These are phyloP conservation scores for Dictyostelium brefeldianum DNA, from an alignment of 78 protist species.

Conservation along the genomic window DNA sequence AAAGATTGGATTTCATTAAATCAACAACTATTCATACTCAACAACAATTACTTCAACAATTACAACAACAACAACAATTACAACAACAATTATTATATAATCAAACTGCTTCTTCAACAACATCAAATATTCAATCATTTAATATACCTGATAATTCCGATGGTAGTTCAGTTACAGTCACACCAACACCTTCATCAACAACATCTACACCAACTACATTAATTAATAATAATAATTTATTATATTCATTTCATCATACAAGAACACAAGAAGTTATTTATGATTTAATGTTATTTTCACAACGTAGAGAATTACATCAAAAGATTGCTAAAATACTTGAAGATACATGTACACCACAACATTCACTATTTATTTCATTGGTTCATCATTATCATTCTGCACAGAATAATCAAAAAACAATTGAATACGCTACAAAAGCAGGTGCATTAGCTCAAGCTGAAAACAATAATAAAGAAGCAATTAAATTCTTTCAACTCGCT, in stretches of 20 bases:
- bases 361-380: slow-evolving; percentile 33
- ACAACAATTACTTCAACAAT: slow-evolving; percentile 21
- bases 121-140: neutral
- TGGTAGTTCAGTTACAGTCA: neutral
- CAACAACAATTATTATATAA: slow-evolving; percentile 3
- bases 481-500: slow-evolving; percentile 60
- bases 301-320: slow-evolving; percentile 81
- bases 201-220: neutral
- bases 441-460: slow-evolving; percentile 61
- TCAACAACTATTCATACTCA: slow-evolving; percentile 25
- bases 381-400: slow-evolving; percentile 79
- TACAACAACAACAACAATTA: slow-evolving; percentile 41
- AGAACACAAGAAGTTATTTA: slow-evolving; percentile 77
- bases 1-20: slow-evolving; percentile 38
- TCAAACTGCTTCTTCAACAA: neutral
- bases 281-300: slow-evolving; percentile 80
- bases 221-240: neutral
- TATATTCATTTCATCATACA: slow-evolving; percentile 52
- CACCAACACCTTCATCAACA: neutral
- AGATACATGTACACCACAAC: slow-evolving; percentile 39
- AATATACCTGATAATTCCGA: neutral
- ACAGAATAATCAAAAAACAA: slow-evolving; percentile 65
- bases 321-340: slow-evolving; percentile 73
- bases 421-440: slow-evolving; percentile 70
- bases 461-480: slow-evolving; percentile 67